Evolutionary conservation across 108 stramenopile genomes (phyloP).

Genomic region (Skeletonema marinoi): DNA sequence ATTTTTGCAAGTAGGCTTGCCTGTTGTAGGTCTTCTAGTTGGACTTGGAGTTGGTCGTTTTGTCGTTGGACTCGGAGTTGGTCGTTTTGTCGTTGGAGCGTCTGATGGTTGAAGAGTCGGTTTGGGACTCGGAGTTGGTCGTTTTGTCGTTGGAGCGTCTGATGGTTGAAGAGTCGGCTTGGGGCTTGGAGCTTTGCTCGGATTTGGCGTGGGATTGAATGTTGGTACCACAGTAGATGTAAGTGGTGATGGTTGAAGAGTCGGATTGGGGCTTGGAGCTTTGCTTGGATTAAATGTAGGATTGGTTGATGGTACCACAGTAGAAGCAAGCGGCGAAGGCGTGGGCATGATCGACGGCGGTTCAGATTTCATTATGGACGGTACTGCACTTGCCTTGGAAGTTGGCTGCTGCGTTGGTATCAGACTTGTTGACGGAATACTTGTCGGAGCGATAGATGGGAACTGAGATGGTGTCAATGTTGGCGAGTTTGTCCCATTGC

Average conservation of each 20-base stretch:
- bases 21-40: constrained; percentile 5
- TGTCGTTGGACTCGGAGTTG: neutral
- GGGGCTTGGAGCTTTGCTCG: neutral
- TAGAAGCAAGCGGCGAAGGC: neutral
- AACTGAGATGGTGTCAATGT: neutral
- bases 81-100: neutral
- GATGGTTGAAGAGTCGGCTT: neutral
- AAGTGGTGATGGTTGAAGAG: neutral
- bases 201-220: neutral
- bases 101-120: neutral
- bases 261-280: neutral
- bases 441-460: neutral
- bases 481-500: neutral
- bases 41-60: neutral
- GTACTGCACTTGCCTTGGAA: neutral
- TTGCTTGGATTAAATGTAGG: neutral
- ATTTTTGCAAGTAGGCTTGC: constrained; percentile 23
- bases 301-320: neutral
- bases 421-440: neutral
- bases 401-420: neutral
- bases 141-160: neutral
- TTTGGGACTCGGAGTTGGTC: neutral
- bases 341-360: neutral
- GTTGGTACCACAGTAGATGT: too few relatives aligned
- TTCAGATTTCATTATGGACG: neutral